phyloP scores from a whole-genome alignment of 805 yeast species.

The Candida boleticola region DNA sequence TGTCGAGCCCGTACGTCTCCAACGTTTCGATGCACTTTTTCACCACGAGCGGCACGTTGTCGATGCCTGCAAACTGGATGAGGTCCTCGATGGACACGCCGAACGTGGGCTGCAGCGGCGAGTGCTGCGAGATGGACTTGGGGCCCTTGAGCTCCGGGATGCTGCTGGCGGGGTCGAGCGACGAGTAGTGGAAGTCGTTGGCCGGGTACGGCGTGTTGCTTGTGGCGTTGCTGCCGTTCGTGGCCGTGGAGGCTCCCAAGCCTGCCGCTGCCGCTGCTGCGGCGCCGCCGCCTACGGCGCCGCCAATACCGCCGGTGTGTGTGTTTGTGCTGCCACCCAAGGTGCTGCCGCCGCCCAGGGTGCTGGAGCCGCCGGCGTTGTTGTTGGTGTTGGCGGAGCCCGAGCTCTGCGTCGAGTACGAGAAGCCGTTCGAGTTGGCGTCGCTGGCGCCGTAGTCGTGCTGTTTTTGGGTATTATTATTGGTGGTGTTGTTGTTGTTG shows the following conservation, averaged over 20 bases:
- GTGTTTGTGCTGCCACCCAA: neutral
- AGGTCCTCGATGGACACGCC: constrained; percentile 81
- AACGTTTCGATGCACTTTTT: constrained; percentile 84
- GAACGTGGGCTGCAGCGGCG: constrained; percentile 51
- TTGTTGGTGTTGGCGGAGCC: neutral
- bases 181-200: constrained; percentile 14
- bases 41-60: constrained; percentile 88
- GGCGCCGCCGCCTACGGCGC: neutral
- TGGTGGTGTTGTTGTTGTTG: neutral
- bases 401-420: neutral
- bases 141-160: constrained; percentile 36
- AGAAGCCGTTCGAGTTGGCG: neutral
- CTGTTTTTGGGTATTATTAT: neutral
- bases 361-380: neutral
- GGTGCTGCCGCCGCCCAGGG: neutral
- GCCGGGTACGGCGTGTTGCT: constrained; percentile 2
- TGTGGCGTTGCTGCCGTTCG: neutral
- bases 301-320: neutral
- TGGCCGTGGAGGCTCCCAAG: no score
- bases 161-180: constrained; percentile 35
- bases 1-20: constrained; percentile 77
- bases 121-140: constrained; percentile 15
- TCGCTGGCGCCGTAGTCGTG: neutral
- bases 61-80: constrained; percentile 76
- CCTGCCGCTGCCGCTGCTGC: neutral